A percentile compares a stretch with the other conserved stretches of the same genome.
Conservation (phyloP, 2,329 filamentous ascomycete genomes). For the Zopfia rhizophila region DNA sequence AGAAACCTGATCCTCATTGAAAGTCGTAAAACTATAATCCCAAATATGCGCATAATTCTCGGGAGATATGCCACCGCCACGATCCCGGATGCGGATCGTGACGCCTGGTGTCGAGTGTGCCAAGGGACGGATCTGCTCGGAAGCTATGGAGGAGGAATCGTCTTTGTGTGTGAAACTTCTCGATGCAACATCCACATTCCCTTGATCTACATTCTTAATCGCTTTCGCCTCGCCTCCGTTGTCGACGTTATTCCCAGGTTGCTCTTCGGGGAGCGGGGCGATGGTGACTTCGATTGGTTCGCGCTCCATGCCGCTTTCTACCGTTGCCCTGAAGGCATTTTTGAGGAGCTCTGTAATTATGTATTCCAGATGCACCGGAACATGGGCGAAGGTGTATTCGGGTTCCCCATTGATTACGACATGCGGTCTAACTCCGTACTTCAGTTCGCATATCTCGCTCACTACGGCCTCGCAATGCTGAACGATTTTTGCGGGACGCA, state of each 20-base stretch:
- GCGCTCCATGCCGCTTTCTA: slow-evolving; percentile 81
- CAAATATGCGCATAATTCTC: slow-evolving; percentile 88
- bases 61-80: slow-evolving; percentile 91
- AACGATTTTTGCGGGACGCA: slow-evolving; percentile 83
- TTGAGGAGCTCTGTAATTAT: slow-evolving; percentile 97
- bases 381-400: slow-evolving; percentile 88
- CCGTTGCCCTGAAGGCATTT: slow-evolving; percentile 93
- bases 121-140: slow-evolving; percentile 55
- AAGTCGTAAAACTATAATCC: slow-evolving; percentile 98
- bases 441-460: slow-evolving; percentile 94
- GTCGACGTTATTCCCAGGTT: slow-evolving; percentile 25
- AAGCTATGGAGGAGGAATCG: slow-evolving; percentile 17
- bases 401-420: slow-evolving; percentile 86
- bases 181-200: slow-evolving; percentile 44
- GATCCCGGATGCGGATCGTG: slow-evolving; percentile 93
- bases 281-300: slow-evolving; percentile 94
- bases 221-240: slow-evolving; percentile 9
- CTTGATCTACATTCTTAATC: slow-evolving; percentile 43
- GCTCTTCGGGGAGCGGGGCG: slow-evolving; percentile 71
- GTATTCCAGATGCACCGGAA: slow-evolving; percentile 96
- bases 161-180: slow-evolving; percentile 38
- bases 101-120: slow-evolving; percentile 76
- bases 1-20: slow-evolving; percentile 72
- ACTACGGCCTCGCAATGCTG: slow-evolving; percentile 89
- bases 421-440: slow-evolving; percentile 87